These are phyloP conservation scores for Tephrocybe rancida DNA, from an alignment of 768 basidiomycete species.

Conservation along the genomic window DNA sequence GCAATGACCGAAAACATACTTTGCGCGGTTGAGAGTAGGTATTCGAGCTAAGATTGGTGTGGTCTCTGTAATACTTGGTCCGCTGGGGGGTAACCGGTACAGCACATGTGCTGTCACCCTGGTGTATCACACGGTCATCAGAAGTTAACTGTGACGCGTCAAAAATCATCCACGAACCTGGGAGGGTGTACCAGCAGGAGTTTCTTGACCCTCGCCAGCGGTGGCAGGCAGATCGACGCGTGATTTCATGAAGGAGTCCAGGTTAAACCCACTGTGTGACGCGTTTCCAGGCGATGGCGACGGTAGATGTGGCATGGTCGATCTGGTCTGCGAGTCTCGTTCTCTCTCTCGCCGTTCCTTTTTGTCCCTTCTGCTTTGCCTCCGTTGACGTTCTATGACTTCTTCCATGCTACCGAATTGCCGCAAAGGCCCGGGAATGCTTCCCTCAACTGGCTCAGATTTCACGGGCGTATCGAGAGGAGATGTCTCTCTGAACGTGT, in stretches of 20 bases:
- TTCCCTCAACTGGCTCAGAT: slow-evolving; percentile 54
- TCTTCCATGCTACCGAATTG: slow-evolving; percentile 77
- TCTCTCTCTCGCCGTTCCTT: slow-evolving; percentile 50
- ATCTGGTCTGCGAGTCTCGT: slow-evolving; percentile 39
- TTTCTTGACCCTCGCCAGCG: slow-evolving; percentile 31
- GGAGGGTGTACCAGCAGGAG: slow-evolving; percentile 22
- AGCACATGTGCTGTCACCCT: slow-evolving; percentile 17
- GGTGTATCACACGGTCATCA: slow-evolving; percentile 5
- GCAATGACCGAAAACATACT: slow-evolving; percentile 22
- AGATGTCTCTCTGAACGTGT: slow-evolving; percentile 54
- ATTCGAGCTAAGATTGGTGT: slow-evolving; percentile 37
- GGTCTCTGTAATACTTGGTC: slow-evolving; percentile 63
- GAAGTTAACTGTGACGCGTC: slow-evolving; percentile 26
- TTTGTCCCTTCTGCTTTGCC: slow-evolving; percentile 56
- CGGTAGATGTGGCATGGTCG: slow-evolving; percentile 35
- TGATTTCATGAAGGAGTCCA: slow-evolving; percentile 53
- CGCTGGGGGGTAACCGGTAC: slow-evolving; percentile 61
- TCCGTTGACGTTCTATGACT: slow-evolving; percentile 74
- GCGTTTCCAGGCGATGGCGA: slow-evolving; percentile 57
- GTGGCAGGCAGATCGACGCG: slow-evolving; percentile 54
- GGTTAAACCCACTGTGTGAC: slow-evolving; percentile 45
- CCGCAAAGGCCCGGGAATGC: slow-evolving; percentile 43
- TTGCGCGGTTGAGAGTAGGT: slow-evolving; percentile 25
- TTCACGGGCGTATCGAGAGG: slow-evolving; percentile 68
- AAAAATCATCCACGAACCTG: slow-evolving; percentile 46